Evolutionary conservation across 805 yeast species (phyloP).

Genomic region (Wickerhamiella dianesei): DNA sequence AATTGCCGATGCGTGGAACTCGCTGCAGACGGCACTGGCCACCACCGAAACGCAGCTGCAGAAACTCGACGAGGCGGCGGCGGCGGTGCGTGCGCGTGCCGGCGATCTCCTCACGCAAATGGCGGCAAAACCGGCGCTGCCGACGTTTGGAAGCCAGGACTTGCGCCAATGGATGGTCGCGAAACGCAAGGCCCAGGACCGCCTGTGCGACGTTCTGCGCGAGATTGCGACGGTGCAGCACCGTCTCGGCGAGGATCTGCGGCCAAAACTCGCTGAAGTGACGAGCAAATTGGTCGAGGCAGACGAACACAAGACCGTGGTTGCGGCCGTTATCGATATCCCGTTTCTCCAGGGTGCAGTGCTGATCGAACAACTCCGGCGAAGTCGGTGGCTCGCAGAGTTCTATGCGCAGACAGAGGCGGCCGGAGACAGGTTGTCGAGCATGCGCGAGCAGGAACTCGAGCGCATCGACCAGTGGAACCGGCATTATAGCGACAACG

Average conservation of each 20-base stretch:
- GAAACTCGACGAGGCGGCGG: background rate
- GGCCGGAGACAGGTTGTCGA: constrained; percentile 39
- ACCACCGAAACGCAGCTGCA: background rate
- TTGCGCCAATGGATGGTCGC: background rate
- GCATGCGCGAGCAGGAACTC: constrained; percentile 45
- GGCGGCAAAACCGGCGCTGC: background rate
- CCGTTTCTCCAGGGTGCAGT: constrained; percentile 28
- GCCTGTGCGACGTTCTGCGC: constrained; percentile 9
- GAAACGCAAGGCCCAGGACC: constrained; percentile 3
- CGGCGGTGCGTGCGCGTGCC: background rate
- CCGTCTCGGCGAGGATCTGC: constrained; percentile 17
- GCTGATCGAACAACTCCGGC: constrained; percentile 25
- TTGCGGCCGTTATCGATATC: constrained; percentile 25
- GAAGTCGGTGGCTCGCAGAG: constrained; percentile 22
- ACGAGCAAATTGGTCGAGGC: constrained; percentile 16
- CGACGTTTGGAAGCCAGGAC: background rate
- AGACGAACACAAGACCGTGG: constrained; percentile 21
- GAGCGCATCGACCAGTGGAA: constrained; percentile 39
- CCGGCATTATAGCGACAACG: constrained; percentile 32
- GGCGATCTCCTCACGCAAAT: background rate
- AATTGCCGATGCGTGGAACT: constrained; percentile 4
- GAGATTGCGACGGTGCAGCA: constrained; percentile 21
- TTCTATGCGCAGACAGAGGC: constrained; percentile 30
- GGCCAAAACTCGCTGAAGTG: constrained; percentile 20
- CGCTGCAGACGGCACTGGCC: background rate